Base-by-base conservation (phyloP, 345 rosid species). In the Melaleuca alternifolia region DNA sequence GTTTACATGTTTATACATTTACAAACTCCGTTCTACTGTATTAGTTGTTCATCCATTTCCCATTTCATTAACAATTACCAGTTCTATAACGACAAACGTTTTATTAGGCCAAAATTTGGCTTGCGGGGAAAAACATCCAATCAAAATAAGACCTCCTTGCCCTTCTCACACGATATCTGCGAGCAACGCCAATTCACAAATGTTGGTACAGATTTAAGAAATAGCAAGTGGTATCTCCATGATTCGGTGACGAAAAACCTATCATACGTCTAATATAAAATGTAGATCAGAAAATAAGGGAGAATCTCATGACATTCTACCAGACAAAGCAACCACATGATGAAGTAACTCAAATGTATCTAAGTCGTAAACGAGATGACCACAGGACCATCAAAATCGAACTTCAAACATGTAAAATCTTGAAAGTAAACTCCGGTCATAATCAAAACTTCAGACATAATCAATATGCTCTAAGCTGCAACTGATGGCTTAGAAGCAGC, bases 401-500 rank as follows among this genome's bases (percentile, higher is more conserved):
- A 83, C 57, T 41, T 30, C 57, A 30, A 52, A 52, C 54, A 83
- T 28, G 46, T 11, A 83, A 83, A 83, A 83, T 5, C 85, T 51
- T 51, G 28, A 30, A 83, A 16, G 15, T 10, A 52, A 82, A 51
- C 59, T 83, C 59, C 54, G n/a, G 44, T 51, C 51, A 54, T 83
- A 83, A 51, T 23, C 85, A 84, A 41, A 84, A 84, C 50, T 84
- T 51, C 46, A 54, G 85, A 56, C 81, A 65, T 28, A 28, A 84
- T 30, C 48, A 37, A 65, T 13, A 62, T 13, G 30, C 21, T 51
- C 83, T 89, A 92, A 28, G 92, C 91, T 26, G 89, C 89, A 15
- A 85, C 87, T 4, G 92, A 91, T 59, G 93, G 91, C 90, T 87
- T 91, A 30, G 94, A 91, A 83, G 92, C 95, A 83, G 91, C 85